Conservation (phyloP, 106 monocot genomes). For the Posidonia australis region DNA sequence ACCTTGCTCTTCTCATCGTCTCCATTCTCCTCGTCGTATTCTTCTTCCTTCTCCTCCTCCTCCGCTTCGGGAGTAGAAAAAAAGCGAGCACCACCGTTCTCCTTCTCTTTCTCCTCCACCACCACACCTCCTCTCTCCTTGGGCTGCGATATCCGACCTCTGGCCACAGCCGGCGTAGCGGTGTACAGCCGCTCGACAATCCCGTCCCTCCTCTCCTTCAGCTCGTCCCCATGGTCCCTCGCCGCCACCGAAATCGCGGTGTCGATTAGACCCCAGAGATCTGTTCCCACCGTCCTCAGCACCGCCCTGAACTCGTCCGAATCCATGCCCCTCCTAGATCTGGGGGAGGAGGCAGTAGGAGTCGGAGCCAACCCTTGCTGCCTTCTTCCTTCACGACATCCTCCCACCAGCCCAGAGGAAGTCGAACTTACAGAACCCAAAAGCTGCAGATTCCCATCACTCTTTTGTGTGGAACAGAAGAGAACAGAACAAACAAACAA, state of each 20-base stretch:
- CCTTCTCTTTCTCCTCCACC: slow-evolving; percentile 1
- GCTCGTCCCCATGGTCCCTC: slow-evolving; percentile 39
- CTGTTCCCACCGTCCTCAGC: slow-evolving; percentile 18
- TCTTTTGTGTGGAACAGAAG: no score
- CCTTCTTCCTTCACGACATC: no score
- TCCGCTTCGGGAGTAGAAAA: neutral
- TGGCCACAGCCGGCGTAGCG: neutral
- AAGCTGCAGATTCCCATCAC: no score
- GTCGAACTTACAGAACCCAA: no score
- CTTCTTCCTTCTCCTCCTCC: slow-evolving; percentile 8
- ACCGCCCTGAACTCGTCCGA: slow-evolving; percentile 29
- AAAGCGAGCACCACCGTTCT: neutral
- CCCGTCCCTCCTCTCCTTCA: slow-evolving; percentile 32
- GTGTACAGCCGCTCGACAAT: slow-evolving; percentile 40
- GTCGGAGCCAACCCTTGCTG: no score
- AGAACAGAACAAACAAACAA: no score
- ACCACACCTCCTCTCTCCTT: neutral
- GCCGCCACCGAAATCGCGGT: slow-evolving; percentile 33
- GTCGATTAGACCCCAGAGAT: slow-evolving; percentile 54
- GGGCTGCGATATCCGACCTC: no score
- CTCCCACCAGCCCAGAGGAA: no score
- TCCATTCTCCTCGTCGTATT: slow-evolving; percentile 10
- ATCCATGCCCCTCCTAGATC: slow-evolving; percentile 14
- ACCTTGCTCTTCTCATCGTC: slow-evolving; percentile 33
- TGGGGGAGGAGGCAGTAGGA: no score